Evolutionary conservation across 495 filamentous ascomycete species (phyloP).

Genomic region (Parathielavia hyrcaniae): DNA sequence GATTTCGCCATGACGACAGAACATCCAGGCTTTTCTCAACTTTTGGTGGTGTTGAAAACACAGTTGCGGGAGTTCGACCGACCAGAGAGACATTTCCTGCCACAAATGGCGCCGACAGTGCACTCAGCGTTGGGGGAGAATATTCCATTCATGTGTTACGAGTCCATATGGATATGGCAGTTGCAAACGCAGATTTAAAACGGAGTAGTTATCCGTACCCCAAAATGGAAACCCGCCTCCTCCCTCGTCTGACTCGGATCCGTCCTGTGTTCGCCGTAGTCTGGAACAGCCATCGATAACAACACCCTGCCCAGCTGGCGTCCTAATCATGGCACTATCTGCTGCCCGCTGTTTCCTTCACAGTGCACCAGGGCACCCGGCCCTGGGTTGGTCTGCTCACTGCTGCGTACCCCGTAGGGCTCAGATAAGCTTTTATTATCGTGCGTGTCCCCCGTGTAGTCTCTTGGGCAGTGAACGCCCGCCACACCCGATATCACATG

Average conservation of each 20-base stretch:
- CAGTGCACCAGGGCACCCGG: too few relatives aligned
- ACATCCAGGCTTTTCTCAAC: background rate
- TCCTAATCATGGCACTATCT: too few relatives aligned
- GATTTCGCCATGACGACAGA: conserved; percentile 16
- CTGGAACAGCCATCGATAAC: background rate
- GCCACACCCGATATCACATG: background rate
- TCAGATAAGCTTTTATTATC: too few relatives aligned
- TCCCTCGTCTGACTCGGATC: conserved; percentile 1
- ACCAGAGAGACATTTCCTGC: conserved; percentile 17
- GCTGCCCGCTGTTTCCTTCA: background rate
- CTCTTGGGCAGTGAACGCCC: background rate
- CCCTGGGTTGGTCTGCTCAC: too few relatives aligned
- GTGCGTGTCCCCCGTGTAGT: too few relatives aligned
- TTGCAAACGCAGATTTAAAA: too few relatives aligned
- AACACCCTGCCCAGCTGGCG: too few relatives aligned
- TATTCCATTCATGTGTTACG: too few relatives aligned
- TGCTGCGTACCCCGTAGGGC: too few relatives aligned
- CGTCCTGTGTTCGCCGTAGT: too few relatives aligned
- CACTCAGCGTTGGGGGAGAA: too few relatives aligned
- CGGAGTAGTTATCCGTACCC: background rate
- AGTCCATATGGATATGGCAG: too few relatives aligned
- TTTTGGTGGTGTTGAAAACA: conserved; percentile 5
- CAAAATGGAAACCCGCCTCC: conserved; percentile 1
- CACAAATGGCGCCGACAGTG: background rate
- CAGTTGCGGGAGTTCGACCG: background rate